Evolutionary conservation across 495 filamentous ascomycete species (phyloP), one percentile per base, ranked within the genome.

Genomic region (Aspergillus incahuasiensis): DNA sequence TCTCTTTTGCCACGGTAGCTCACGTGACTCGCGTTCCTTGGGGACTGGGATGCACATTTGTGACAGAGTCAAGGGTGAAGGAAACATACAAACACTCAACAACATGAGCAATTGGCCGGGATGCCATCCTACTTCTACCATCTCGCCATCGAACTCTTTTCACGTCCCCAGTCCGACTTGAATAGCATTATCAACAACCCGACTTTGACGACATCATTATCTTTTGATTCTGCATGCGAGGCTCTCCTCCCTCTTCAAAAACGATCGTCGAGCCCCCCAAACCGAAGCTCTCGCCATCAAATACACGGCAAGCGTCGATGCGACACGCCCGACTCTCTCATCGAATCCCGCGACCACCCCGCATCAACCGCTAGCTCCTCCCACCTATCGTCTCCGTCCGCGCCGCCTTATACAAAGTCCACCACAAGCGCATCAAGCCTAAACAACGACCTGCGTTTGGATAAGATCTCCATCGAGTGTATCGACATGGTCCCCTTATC

Each of bases 101-200:
- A 60, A 67, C 65, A 62, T 70, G 71, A 74, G 56, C 49, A 24
- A 64, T 68, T 59, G 56, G 60, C 60, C 71, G 70, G 65, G 53
- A 85, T 89, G 91, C 88, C 89, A 74, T 84, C 87, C 32, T 96
- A 94, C 72, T 92, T 91, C 71, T 98, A 92, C 63, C 92, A 97
- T 64, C 68, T 98, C 25, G 85, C 85, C 62, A 82, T 98, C 64
- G 92, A 97, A 78, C 77, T 97, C 13, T 63, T 73, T 39, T 52
- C 57, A 49, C 86, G 87, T 69, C 68, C 81, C 56, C 71, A 77
- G 51, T 72, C 79, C 15, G 67, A 73, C 56, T 48, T 59, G 20
- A 40, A 38, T 54, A 41, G 47, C 18, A 53, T 39, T 19, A 41
- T 51, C 19, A 49, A 55, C 6, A 34, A 54, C 18, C 35, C 45